These are phyloP conservation scores for Fusarium illudens DNA, from an alignment of 2,329 filamentous ascomycete genomes.

Conservation along the genomic window DNA sequence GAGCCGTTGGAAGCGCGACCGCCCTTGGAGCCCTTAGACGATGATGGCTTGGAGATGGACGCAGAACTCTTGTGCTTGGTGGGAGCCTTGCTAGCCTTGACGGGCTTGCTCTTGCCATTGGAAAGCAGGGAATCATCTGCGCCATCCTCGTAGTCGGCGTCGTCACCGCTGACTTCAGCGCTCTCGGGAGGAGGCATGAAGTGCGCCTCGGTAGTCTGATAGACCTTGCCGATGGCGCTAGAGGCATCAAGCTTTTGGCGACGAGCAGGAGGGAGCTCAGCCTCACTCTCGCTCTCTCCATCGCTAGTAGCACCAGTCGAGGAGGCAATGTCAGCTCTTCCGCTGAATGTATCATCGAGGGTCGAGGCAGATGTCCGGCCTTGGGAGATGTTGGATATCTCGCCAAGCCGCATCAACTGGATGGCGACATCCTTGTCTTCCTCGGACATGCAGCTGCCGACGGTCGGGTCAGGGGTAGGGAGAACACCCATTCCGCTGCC, in stretches of 20 bases:
- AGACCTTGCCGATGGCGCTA: constrained; percentile 56
- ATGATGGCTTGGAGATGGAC: constrained; percentile 44
- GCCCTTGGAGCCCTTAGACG: constrained; percentile 54
- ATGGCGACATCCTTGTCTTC: constrained; percentile 93
- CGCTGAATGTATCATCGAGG: constrained; percentile 91
- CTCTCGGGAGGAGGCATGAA: constrained; percentile 62
- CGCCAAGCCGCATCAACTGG: constrained; percentile 94
- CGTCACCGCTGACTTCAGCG: constrained; percentile 48
- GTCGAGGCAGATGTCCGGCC: constrained; percentile 94
- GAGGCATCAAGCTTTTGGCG: constrained; percentile 63
- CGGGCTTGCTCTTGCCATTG: constrained; percentile 52
- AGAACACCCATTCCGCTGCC: constrained; percentile 65
- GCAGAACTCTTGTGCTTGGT: constrained; percentile 53
- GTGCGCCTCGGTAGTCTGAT: constrained; percentile 62
- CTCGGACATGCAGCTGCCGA: constrained; percentile 96
- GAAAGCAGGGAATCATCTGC: constrained; percentile 47
- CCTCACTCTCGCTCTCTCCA: constrained; percentile 72
- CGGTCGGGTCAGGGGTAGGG: constrained; percentile 95
- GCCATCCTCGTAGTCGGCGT: constrained; percentile 47
- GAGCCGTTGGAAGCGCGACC: constrained; percentile 49
- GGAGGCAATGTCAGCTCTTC: constrained; percentile 83
- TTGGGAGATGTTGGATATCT: constrained; percentile 92
- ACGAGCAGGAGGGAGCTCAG: constrained; percentile 66
- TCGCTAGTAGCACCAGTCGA: constrained; percentile 88
- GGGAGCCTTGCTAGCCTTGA: constrained; percentile 51